Base-by-base conservation (phyloP, 2,329 filamentous ascomycete species). In the Fusarium liriodendri region DNA sequence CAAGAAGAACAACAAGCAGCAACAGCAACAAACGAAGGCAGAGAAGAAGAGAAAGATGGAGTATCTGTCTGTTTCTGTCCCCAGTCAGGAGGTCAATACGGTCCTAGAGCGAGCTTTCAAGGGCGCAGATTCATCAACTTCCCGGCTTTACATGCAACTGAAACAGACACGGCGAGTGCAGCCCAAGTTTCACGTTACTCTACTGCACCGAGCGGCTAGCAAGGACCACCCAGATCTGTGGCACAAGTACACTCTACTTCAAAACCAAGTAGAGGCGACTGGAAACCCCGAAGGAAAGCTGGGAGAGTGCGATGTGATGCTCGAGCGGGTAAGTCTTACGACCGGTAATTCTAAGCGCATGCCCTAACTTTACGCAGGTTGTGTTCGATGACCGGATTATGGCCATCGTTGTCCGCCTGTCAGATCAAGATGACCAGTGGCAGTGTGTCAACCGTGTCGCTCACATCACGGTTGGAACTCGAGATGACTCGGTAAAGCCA, bases 391-490 rank as follows among this genome's bases (percentile, higher is more conserved):
- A 92, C 71, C 89, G 95, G 6, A 87, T 98, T 79, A 98, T 99
- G 97, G 92, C 95, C 7, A 93, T 99, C 66, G 94, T 97, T 4
- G 95, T 94, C 18, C 90, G 95, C 11, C 85, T 97, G 4, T 84
- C 89, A 7, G 89, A 91, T 66, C 83, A 88, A 16, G 84, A 82
- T 70, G 83, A 80, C 50, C 84, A 85, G 55, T 94, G 92, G 90
- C 86, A 91, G 64, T 96, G 92, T 70, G 89, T 90, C 50, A 99
- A 99, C 79, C 83, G 87, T 16, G 87, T 97, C 35, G 91, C 95
- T 13, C 97, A 99, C 81, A 90, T 99, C 69, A 99, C 97, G 0
- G 87, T 98, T 9, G 97, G 97, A 22, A 99, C 97, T 1, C 90
- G 91, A 11, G 89, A 91, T 74, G 83, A 87, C 55, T 82, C 87